Base-by-base conservation (phyloP, 352 stramenopile species). In the Globisporangium ultimum region DNA sequence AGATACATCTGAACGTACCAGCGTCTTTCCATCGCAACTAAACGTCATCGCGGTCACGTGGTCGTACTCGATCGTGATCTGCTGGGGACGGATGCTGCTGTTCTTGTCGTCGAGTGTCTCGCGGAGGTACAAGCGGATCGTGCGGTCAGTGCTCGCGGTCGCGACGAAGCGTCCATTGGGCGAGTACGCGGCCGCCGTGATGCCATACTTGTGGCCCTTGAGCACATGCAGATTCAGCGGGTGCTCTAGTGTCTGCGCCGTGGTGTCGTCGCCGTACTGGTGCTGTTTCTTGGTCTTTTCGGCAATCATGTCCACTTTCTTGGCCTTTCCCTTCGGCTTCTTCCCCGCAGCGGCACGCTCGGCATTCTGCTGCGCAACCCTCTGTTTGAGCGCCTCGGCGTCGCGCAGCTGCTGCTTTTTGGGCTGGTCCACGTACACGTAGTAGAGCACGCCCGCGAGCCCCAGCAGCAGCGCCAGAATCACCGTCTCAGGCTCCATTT, bases 11-110 rank as follows among this genome's bases (percentile, higher is more conserved):
- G 8, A 36, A 36, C 28, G 28, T 10, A 90, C 81, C 61, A 93
- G 62, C 54, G 66, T 88, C 32, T 83, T 80, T 49, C 84, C 84
- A 41, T 93, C 84, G 0, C 74, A 84, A 62, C 81, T 91, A 53
- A 93, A 93, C 38, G 62, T 82, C 61, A 91, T 74, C 9, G 84
- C 79, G 0, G 84, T 91, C 2, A 65, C 84, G 54, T 93, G 77
- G 50, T 93, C 84, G 59, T 91, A 93, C 62, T 91, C 81, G 32
- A 89, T 85, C 45, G 74, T 80, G 61, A 93, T 89, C 22, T 72
- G 66, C 48, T 89, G 78, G 36, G 76, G 55, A 32, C 76, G 76
- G 15, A 76, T 66, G 62, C 28, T 36, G 28, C 28, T 36, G 28
- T 84, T 86, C 59, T 89, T 85, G 54, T 86, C 75, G 10, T 67